phyloP scores from a whole-genome alignment of 1,139 yeast genomes.

The Taphrina wiesneri region DNA sequence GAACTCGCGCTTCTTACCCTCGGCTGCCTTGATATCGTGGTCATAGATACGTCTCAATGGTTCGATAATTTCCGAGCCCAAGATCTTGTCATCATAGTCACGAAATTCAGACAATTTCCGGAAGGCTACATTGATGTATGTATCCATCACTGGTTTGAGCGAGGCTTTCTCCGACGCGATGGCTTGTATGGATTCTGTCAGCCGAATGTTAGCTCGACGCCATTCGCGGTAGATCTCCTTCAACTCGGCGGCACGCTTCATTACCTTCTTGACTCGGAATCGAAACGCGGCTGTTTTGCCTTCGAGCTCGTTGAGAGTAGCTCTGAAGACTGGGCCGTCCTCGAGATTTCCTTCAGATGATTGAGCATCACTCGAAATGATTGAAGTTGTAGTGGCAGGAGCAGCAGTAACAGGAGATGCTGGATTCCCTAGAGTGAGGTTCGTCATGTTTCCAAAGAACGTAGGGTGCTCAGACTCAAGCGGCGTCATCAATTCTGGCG shows the following conservation, averaged over 20 bases:
- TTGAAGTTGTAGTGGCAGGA: background rate
- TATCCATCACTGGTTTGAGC: slow-evolving; percentile 45
- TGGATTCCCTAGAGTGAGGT: background rate
- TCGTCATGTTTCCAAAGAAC: slow-evolving; percentile 9
- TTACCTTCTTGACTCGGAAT: slow-evolving; percentile 49
- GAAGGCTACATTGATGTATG: slow-evolving; percentile 42
- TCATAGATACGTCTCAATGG: slow-evolving; percentile 50
- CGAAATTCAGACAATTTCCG: slow-evolving; percentile 37
- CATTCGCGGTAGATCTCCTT: slow-evolving; percentile 47
- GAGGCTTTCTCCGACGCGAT: slow-evolving; percentile 45
- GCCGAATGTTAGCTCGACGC: slow-evolving; percentile 46
- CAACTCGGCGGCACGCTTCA: slow-evolving; percentile 47
- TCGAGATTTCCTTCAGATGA: slow-evolving; percentile 44
- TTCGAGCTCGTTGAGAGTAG: slow-evolving; percentile 58
- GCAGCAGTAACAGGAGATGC: background rate
- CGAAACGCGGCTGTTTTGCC: slow-evolving; percentile 54
- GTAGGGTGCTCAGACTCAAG: background rate
- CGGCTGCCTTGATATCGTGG: slow-evolving; percentile 49
- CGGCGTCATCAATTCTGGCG: slow-evolving; percentile 31
- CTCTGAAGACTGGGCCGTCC: slow-evolving; percentile 77
- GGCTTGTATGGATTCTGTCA: slow-evolving; percentile 44
- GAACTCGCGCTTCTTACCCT: slow-evolving; percentile 56
- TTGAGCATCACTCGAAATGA: background rate
- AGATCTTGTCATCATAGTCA: slow-evolving; percentile 40
- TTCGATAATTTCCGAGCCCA: slow-evolving; percentile 47